Conservation (phyloP, 2,329 filamentous ascomycete genomes). For the Penicillium sp. region DNA sequence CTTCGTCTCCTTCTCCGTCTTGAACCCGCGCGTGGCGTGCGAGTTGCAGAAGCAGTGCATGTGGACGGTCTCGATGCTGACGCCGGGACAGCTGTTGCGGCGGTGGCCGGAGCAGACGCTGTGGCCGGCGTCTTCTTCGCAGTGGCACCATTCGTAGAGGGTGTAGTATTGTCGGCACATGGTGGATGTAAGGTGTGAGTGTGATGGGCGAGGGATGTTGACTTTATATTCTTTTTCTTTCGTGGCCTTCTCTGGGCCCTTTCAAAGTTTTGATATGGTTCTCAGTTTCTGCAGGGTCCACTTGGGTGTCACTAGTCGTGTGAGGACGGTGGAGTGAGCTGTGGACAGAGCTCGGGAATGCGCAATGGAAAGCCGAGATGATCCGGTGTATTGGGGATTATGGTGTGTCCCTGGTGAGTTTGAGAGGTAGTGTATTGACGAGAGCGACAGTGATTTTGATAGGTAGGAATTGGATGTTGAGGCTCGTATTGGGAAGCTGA, state of each 20-base stretch:
- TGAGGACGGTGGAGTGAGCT: background rate
- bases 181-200: background rate
- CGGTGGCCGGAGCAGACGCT: constrained; percentile 31
- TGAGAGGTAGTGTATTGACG: background rate
- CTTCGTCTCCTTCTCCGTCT: constrained; percentile 33
- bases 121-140: constrained; percentile 38
- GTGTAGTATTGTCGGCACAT: constrained; percentile 44
- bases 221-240: background rate
- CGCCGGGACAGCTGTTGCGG: constrained; percentile 31
- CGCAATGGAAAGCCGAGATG: background rate
- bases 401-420: background rate
- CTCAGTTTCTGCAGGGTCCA: background rate
- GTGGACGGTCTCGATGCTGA: constrained; percentile 38
- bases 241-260: background rate
- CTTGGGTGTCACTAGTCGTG: background rate
- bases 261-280: too few relatives aligned
- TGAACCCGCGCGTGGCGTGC: constrained; percentile 37
- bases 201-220: background rate
- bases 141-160: constrained; percentile 42
- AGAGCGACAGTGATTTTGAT: background rate
- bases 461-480: background rate
- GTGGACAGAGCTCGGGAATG: background rate
- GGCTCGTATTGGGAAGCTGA: background rate
- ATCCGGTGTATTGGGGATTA: background rate
- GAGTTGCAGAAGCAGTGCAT: constrained; percentile 43